Evolutionary conservation across 2,329 filamentous ascomycete genomes (phyloP), one percentile per base, ranked within the genome.

Genomic region (Aotearoamyces nothofagi): DNA sequence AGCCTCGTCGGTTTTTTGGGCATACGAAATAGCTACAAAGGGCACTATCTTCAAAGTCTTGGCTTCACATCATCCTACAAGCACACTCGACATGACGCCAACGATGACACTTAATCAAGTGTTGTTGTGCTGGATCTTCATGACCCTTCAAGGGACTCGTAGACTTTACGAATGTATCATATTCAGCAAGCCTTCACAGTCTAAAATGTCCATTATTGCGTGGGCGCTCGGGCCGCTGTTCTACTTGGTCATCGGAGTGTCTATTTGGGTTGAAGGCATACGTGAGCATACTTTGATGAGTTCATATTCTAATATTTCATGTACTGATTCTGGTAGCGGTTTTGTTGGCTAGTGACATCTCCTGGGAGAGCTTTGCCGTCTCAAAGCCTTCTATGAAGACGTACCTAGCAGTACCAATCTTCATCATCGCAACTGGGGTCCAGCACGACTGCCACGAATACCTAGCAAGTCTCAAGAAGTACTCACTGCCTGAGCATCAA

Each of bases 141-240:
- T 94, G 69, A 53, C 73, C 13, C 51, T 80, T 5, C 90, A 96
- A 52, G 80, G 77, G 22, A 50, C 53, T 6, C 69, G 87, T 36
- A 71, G 90, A 28, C 55, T 93, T 22, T 78, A 75, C 40, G 90
- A 96, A 56, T 79, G 73, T 42, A 44, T 75, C 23, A 54, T 55
- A 23, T 63, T 90, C 31, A 57, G 65, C 28, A 78, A 69, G 46
- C 64, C 73, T 4, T 81, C 63, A 13, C 32, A 42, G 10, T 81
- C 82, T 11, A 69, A 60, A 32, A 98, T 98, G 87, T 84, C 77
- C 71, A 54, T 86, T 37, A 68, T 75, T 10, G 80, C 93, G 49
- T 96, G 83, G 76, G 38, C 77, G 10, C 51, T 94, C 22, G 90
- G 84, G 1, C 52, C 90, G 27, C 54, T 57, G 7, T 96, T 81